These are phyloP conservation scores for Ogataea corticis DNA, from an alignment of 805 yeast species.

Conservation along the genomic window DNA sequence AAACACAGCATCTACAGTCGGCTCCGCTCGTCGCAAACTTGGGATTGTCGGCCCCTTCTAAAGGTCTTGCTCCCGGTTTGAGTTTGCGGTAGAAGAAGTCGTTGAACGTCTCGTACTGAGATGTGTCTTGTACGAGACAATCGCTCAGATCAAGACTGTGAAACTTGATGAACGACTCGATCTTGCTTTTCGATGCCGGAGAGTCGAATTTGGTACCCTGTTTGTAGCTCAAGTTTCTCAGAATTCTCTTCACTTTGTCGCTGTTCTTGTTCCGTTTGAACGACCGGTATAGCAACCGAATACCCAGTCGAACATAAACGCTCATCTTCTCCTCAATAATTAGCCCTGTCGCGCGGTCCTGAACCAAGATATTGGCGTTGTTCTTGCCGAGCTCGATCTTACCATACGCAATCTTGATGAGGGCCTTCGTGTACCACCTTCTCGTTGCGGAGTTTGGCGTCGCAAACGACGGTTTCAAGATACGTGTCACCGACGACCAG, in stretches of 20 bases:
- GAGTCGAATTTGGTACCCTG: conserved; percentile 86
- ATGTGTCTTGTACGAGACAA: conserved; percentile 50
- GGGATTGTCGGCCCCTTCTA: conserved; percentile 56
- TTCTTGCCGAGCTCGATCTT: conserved; percentile 82
- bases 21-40: conserved; percentile 73
- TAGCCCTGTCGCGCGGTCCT: conserved; percentile 85
- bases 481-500: conserved; percentile 66
- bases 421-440: conserved; percentile 82
- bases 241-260: conserved; percentile 56
- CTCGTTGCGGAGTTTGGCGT: conserved; percentile 81
- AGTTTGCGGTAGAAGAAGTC: conserved; percentile 85
- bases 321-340: conserved; percentile 94
- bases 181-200: conserved; percentile 63
- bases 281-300: conserved; percentile 78
- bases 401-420: conserved; percentile 86
- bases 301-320: conserved; percentile 83
- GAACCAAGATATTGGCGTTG: conserved; percentile 92
- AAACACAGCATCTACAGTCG: conserved; percentile 81
- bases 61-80: conserved; percentile 66
- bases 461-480: conserved; percentile 67
- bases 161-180: conserved; percentile 75
- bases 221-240: conserved; percentile 66
- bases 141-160: conserved; percentile 78
- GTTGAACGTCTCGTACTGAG: conserved; percentile 68
- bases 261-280: conserved; percentile 44